Conservation (phyloP, 306 rosid genomes). For the Oemleria cerasiformis region DNA sequence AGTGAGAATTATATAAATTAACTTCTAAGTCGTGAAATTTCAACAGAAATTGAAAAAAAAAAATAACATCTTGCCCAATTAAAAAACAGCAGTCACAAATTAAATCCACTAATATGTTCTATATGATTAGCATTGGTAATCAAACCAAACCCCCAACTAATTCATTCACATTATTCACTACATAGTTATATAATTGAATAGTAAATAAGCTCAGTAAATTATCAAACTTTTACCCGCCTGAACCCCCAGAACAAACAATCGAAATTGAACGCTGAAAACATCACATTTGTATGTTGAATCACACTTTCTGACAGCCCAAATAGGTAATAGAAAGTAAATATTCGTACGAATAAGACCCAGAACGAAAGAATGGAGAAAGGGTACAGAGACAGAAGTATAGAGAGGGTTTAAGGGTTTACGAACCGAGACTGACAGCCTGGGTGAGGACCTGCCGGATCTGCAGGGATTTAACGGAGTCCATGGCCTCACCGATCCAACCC, state of each 20-base stretch:
- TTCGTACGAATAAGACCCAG: neutral
- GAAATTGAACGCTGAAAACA: neutral
- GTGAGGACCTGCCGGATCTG: conserved; percentile 86
- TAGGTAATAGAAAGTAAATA: neutral
- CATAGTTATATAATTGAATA: neutral
- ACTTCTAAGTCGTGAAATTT: neutral
- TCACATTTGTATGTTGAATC: neutral
- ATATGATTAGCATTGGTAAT: neutral
- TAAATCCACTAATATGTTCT: neutral
- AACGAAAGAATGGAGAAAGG: neutral
- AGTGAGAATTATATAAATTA: neutral
- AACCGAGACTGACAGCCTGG: conserved; percentile 81
- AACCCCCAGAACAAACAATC: neutral
- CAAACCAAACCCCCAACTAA: neutral
- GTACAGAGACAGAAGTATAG: neutral
- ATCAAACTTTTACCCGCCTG: neutral
- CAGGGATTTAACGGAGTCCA: conserved; percentile 73
- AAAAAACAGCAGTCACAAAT: neutral
- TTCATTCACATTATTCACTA: conserved; percentile 9
- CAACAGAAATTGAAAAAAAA: neutral
- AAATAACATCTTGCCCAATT: neutral
- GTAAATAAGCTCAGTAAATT: neutral
- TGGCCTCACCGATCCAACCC: conserved; percentile 73
- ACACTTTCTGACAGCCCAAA: conserved; percentile 5
- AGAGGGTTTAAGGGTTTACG: conserved; percentile 20